Conservation (phyloP, 768 basidiomycete genomes). For the Baorangia bicolor region DNA sequence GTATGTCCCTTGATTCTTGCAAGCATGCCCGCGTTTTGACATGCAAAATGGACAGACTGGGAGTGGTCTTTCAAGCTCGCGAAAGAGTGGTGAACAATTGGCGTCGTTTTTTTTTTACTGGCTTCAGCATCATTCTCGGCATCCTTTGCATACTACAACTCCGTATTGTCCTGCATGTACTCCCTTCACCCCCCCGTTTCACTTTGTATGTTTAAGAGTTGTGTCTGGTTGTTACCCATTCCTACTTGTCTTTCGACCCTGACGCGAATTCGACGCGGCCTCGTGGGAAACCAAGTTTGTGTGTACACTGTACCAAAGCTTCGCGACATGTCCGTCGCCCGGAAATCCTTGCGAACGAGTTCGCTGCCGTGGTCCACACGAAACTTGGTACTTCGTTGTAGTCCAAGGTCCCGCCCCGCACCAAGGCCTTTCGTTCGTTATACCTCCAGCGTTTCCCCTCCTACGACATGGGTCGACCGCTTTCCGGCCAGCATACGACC, state of each 20-base stretch:
- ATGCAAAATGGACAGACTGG: constrained; percentile 25
- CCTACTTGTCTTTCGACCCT: background rate
- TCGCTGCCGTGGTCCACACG: background rate
- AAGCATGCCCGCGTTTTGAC: constrained; percentile 8
- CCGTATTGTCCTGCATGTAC: constrained; percentile 30
- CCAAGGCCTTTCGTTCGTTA: constrained; percentile 13
- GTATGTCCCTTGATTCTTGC: constrained; percentile 42
- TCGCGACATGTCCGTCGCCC: constrained; percentile 11
- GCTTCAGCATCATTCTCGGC: constrained; percentile 26
- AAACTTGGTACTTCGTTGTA: background rate
- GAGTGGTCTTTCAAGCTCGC: constrained; percentile 86
- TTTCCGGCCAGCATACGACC: constrained; percentile 62
- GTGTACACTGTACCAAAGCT: background rate
- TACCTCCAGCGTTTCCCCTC: constrained; percentile 15
- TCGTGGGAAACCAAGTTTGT: background rate
- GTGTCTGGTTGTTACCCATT: constrained; percentile 11
- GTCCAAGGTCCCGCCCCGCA: background rate
- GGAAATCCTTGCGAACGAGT: background rate
- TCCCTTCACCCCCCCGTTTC: constrained; percentile 3
- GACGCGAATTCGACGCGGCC: background rate
- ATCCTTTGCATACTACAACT: constrained; percentile 29
- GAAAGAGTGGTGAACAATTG: constrained; percentile 76
- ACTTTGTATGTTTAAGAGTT: constrained; percentile 20
- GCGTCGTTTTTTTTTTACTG: constrained; percentile 6
- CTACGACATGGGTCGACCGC: constrained; percentile 63